phyloP scores from a whole-genome alignment of 116 monocot genomes.

The Iris pallida region DNA sequence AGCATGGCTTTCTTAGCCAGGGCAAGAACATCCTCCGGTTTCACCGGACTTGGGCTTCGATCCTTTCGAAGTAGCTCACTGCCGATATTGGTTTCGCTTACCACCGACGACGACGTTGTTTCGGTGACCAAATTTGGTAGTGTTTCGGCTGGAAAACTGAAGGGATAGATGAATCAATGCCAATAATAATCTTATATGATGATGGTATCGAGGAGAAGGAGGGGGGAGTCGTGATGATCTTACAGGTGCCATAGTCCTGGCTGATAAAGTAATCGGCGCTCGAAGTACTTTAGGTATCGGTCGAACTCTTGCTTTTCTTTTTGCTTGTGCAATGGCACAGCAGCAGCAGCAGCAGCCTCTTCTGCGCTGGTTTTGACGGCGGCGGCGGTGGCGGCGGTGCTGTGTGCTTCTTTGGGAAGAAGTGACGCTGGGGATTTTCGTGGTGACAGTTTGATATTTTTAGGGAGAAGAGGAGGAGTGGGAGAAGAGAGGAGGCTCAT shows the following conservation, averaged over 20 bases:
- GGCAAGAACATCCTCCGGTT: conserved; percentile 33
- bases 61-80: conserved; percentile 2
- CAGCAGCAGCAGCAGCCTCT: conserved; percentile 6
- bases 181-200: not conserved
- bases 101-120: conserved; percentile 2
- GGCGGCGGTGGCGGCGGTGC: too few relatives aligned
- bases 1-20: conserved; percentile 65
- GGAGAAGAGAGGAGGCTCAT: too few relatives aligned
- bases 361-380: not conserved
- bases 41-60: conserved; percentile 1
- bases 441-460: too few relatives aligned
- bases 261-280: conserved; percentile 32
- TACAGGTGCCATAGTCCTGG: conserved; percentile 52
- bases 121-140: conserved; percentile 4
- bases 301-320: conserved; percentile 34
- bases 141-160: conserved; percentile 34
- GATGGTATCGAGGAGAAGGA: conserved; percentile 5
- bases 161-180: not conserved
- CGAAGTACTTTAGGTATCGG: conserved; percentile 37
- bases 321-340: conserved; percentile 15
- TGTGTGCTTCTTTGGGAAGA: too few relatives aligned
- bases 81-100: conserved; percentile 1
- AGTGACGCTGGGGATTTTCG: too few relatives aligned
- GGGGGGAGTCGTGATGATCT: conserved; percentile 20
- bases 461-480: too few relatives aligned